Conservation (phyloP, 2,329 filamentous ascomycete genomes). For the Orbilia ellipsospora region DNA sequence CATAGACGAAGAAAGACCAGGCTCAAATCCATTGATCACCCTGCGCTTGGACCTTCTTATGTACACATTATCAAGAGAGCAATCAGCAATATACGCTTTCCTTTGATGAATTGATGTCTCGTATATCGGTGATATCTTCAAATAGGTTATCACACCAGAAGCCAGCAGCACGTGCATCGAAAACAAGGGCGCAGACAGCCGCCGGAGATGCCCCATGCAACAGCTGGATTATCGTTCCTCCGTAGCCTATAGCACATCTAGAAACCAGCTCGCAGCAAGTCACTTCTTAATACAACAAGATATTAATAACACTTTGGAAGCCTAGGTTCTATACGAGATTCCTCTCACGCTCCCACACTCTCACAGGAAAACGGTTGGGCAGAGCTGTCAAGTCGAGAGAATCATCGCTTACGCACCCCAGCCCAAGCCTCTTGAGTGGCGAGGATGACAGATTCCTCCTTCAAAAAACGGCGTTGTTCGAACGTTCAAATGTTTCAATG, state of each 20-base stretch:
- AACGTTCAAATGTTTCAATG: slow-evolving; percentile 21
- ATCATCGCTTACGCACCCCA: slow-evolving; percentile 6
- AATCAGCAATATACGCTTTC: background rate
- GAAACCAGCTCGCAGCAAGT: background rate
- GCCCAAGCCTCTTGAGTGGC: slow-evolving; percentile 33
- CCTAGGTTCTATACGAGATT: slow-evolving; percentile 48
- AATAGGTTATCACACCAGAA: background rate
- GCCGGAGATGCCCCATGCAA: too few relatives aligned
- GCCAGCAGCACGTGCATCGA: slow-evolving; percentile 14
- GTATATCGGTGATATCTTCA: background rate
- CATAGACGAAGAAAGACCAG: slow-evolving; percentile 39
- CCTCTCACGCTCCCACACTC: slow-evolving; percentile 23
- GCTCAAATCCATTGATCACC: slow-evolving; percentile 15
- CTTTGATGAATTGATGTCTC: background rate
- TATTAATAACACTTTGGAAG: slow-evolving; percentile 29
- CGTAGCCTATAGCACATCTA: background rate
- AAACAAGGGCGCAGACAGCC: slow-evolving; percentile 1
- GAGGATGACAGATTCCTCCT: slow-evolving; percentile 25
- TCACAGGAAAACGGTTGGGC: slow-evolving; percentile 2
- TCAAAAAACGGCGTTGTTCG: slow-evolving; percentile 15
- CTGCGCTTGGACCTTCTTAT: slow-evolving; percentile 31
- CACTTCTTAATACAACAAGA: background rate
- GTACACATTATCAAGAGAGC: background rate
- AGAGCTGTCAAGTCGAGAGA: slow-evolving; percentile 17
- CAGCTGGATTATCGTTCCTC: background rate